Evolutionary conservation across 2,329 filamentous ascomycete genomes (phyloP).

Genomic region (Aureobasidium sp.): DNA sequence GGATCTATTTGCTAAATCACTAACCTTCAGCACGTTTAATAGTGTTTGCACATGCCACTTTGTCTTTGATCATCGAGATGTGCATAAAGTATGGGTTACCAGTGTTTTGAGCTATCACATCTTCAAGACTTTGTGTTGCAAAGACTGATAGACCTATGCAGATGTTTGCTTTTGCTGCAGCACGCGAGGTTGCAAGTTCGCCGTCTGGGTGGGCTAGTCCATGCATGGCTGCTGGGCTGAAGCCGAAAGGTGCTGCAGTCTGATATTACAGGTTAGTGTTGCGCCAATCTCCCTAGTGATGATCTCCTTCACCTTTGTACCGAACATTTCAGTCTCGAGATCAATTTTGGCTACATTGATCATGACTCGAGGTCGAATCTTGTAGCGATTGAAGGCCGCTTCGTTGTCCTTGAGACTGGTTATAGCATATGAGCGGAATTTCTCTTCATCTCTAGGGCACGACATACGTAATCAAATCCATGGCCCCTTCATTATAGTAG

Average conservation of each 20-base stretch:
- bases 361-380: constrained; percentile 26
- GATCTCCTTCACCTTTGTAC: constrained; percentile 18
- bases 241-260: constrained; percentile 35
- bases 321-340: constrained; percentile 36
- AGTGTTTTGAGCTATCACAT: constrained; percentile 29
- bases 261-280: background rate
- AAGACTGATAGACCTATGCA: constrained; percentile 41
- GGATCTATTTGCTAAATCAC: background rate
- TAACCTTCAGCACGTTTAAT: constrained; percentile 17
- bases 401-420: constrained; percentile 32
- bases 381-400: constrained; percentile 37
- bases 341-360: constrained; percentile 25
- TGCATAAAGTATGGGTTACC: constrained; percentile 41
- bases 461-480: constrained; percentile 16
- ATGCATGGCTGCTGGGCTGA: constrained; percentile 44
- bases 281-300: constrained; percentile 17
- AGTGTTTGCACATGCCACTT: constrained; percentile 19
- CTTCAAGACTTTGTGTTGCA: constrained; percentile 38
- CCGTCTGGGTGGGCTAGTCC: constrained; percentile 42
- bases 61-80: constrained; percentile 44
- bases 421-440: background rate
- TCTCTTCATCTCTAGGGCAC: background rate
- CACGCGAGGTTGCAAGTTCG: constrained; percentile 39
- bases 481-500: constrained; percentile 19
- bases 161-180: constrained; percentile 34